A percentile compares a stretch with the other conserved stretches of the same genome.
phyloP scores from a whole-genome alignment of 2,329 filamentous ascomycete species.

The Myrmaecium sp. region DNA sequence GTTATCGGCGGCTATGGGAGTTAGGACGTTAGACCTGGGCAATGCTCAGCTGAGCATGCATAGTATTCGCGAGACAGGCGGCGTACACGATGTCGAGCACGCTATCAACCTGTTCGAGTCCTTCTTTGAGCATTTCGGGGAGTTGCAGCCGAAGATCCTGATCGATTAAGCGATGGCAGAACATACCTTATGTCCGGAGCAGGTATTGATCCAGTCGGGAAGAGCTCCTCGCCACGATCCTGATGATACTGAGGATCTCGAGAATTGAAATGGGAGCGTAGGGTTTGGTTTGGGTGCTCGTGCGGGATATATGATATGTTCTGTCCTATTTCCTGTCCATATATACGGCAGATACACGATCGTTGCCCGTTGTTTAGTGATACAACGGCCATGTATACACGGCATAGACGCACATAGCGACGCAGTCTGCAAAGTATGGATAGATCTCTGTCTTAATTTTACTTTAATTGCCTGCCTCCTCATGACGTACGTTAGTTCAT shows the following conservation, averaged over 20 bases:
- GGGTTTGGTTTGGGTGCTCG: not conserved
- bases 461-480: too few relatives aligned
- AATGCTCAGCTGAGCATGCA: constrained; percentile 96
- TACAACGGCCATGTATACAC: too few relatives aligned
- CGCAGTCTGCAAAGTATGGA: too few relatives aligned
- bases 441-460: too few relatives aligned
- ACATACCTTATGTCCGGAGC: not conserved
- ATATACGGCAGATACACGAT: too few relatives aligned
- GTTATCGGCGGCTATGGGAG: constrained; percentile 70
- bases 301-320: too few relatives aligned
- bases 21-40: constrained; percentile 77
- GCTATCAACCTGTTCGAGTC: constrained; percentile 72
- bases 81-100: constrained; percentile 72
- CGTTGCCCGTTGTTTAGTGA: too few relatives aligned
- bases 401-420: too few relatives aligned
- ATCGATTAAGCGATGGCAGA: constrained; percentile 43
- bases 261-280: not conserved
- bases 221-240: not conserved
- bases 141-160: constrained; percentile 64
- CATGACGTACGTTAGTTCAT: too few relatives aligned
- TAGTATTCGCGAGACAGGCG: constrained; percentile 85
- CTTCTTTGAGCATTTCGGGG: constrained; percentile 76
- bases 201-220: too few relatives aligned
- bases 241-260: not conserved
- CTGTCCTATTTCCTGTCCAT: too few relatives aligned